These are phyloP conservation scores for Pestalotiopsis fici DNA, from an alignment of 2,329 filamentous ascomycete genomes.

Conservation along the genomic window DNA sequence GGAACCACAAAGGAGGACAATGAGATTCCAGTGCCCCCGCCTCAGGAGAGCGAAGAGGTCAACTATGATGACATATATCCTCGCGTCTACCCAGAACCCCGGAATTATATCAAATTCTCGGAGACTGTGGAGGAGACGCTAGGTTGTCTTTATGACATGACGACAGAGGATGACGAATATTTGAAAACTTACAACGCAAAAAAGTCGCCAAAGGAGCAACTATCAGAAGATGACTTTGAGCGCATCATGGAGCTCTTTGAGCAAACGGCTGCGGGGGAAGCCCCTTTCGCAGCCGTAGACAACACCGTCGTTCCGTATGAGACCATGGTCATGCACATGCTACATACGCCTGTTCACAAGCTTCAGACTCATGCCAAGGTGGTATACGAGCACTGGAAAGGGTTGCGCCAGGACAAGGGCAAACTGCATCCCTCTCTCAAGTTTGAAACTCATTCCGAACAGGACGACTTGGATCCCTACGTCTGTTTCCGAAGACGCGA, in stretches of 20 bases:
- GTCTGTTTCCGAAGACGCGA: conserved; percentile 97
- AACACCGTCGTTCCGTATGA: conserved; percentile 80
- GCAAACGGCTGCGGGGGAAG: conserved; percentile 77
- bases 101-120: conserved; percentile 95
- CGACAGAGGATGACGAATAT: conserved; percentile 83
- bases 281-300: conserved; percentile 88
- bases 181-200: conserved; percentile 83
- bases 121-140: conserved; percentile 97
- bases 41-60: conserved; percentile 63
- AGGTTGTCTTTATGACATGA: conserved; percentile 92
- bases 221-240: conserved; percentile 91
- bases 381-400: conserved; percentile 89
- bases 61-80: conserved; percentile 91
- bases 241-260: conserved; percentile 94
- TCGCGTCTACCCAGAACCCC: conserved; percentile 76
- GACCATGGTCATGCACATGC: conserved; percentile 71
- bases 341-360: conserved; percentile 48
- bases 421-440: conserved; percentile 79
- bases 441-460: conserved; percentile 92
- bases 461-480: conserved; percentile 94
- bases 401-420: conserved; percentile 68
- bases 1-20: conserved; percentile 56
- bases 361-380: conserved; percentile 65
- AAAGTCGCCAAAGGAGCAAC: conserved; percentile 61
- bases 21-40: conserved; percentile 67